These are phyloP conservation scores for Pseudogymnoascus sp. DNA, from an alignment of 2,329 filamentous ascomycete species.

Conservation along the genomic window DNA sequence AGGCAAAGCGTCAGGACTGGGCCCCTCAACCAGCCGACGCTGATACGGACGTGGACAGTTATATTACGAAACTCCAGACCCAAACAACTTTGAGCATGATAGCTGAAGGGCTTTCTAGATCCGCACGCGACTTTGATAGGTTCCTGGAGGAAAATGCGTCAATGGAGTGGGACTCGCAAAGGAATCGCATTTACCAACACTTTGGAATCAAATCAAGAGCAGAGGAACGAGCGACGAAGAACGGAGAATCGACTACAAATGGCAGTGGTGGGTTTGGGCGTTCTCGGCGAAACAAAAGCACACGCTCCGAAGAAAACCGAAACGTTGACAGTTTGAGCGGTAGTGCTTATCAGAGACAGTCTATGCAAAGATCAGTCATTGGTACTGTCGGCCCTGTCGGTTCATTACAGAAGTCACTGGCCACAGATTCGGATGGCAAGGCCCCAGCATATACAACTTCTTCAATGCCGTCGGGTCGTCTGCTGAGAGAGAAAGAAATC, in stretches of 20 bases:
- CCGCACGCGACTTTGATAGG: slow-evolving; percentile 83
- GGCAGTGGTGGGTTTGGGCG: slow-evolving; percentile 47
- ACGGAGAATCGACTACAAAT: slow-evolving; percentile 29
- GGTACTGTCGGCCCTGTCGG: slow-evolving; percentile 68
- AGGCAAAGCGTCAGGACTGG: slow-evolving; percentile 41
- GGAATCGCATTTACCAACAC: slow-evolving; percentile 89
- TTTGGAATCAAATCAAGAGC: slow-evolving; percentile 74
- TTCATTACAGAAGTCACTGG: slow-evolving; percentile 54
- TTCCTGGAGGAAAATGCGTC: slow-evolving; percentile 93
- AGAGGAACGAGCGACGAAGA: slow-evolving; percentile 27
- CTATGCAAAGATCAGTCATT: slow-evolving; percentile 77
- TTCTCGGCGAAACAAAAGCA: slow-evolving; percentile 28
- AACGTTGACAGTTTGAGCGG: slow-evolving; percentile 48
- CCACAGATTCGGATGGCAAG: slow-evolving; percentile 61
- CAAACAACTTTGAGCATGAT: slow-evolving; percentile 91
- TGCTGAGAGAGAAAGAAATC: slow-evolving; percentile 76
- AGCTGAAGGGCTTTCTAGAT: slow-evolving; percentile 81
- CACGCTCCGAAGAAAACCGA: slow-evolving; percentile 44
- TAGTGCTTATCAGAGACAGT: slow-evolving; percentile 63
- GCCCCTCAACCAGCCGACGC: slow-evolving; percentile 33
- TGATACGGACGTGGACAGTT: slow-evolving; percentile 68
- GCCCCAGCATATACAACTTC: slow-evolving; percentile 39
- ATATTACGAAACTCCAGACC: slow-evolving; percentile 78
- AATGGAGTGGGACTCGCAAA: slow-evolving; percentile 92
- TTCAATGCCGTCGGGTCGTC: slow-evolving; percentile 57